These are phyloP conservation scores for Houttuynia cordata DNA, from an alignment of 164 flowering plant species.

Conservation along the genomic window DNA sequence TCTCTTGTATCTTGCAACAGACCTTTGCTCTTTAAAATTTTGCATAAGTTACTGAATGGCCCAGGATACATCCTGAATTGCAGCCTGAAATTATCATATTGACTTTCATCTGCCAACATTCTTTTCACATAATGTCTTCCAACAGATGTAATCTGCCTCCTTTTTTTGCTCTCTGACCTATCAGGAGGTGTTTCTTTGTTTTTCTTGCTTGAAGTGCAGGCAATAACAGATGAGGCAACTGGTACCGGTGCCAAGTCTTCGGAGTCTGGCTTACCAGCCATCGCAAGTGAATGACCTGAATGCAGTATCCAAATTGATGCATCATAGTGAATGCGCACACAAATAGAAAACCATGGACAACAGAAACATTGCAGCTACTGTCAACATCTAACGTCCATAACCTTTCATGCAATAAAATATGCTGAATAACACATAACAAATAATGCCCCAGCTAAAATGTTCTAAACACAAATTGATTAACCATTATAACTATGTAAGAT, in stretches of 20 bases:
- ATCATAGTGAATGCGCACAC: neutral
- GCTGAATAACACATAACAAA: neutral
- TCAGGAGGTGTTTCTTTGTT: neutral
- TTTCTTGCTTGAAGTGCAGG: neutral
- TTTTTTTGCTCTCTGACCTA: neutral
- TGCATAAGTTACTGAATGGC: constrained; percentile 4
- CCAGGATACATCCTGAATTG: constrained; percentile 4
- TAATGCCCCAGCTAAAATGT: neutral
- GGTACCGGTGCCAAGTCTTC: neutral
- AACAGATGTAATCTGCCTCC: neutral
- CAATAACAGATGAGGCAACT: neutral
- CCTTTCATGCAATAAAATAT: no score
- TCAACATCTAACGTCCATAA: no score
- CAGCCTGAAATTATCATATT: neutral
- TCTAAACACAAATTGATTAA: neutral
- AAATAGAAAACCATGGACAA: neutral
- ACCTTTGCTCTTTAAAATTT: constrained; percentile 1
- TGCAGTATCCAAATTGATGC: no score
- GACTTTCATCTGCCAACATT: neutral
- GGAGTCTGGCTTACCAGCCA: neutral
- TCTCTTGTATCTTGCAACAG: constrained; percentile 2
- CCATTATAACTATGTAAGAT: neutral
- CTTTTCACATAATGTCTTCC: neutral
- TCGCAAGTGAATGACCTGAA: neutral
- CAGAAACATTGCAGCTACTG: neutral